phyloP scores from a whole-genome alignment of 108 stramenopile species.

The Nitzschia inconspicua region DNA sequence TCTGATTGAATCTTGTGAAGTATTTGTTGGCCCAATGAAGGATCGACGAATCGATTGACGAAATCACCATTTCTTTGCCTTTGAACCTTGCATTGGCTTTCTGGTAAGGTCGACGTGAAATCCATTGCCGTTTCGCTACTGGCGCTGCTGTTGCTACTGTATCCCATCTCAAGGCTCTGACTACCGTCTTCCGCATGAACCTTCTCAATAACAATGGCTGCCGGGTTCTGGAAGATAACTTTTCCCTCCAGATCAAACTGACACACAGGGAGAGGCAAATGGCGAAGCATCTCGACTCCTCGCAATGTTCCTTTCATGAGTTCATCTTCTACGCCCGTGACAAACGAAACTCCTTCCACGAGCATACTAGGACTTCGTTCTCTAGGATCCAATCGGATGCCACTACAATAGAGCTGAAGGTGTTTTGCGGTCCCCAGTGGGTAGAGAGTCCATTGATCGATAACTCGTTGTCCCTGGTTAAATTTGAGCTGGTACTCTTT shows the following conservation, averaged over 20 bases:
- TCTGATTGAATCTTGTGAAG: slow-evolving; percentile 8
- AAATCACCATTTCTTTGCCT: slow-evolving; percentile 1
- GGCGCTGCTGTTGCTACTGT: too few species aligned
- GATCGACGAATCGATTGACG: slow-evolving; percentile 23
- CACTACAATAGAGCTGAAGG: neutral
- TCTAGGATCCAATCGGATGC: slow-evolving; percentile 9
- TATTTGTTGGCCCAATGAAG: neutral
- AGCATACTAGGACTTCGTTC: slow-evolving; percentile 10
- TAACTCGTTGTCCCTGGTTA: neutral
- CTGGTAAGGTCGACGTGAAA: neutral
- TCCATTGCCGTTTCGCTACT: neutral
- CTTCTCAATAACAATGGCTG: neutral
- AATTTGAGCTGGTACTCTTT: neutral
- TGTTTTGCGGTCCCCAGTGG: slow-evolving; percentile 20
- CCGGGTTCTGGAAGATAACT: slow-evolving; percentile 29
- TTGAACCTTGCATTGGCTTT: neutral
- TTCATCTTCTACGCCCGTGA: too few species aligned
- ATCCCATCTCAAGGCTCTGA: neutral
- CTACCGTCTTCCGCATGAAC: too few species aligned
- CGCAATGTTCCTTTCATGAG: slow-evolving; percentile 14
- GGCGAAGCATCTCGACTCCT: slow-evolving; percentile 28
- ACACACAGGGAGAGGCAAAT: slow-evolving; percentile 30
- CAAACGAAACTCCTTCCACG: slow-evolving; percentile 6
- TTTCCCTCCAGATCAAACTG: slow-evolving; percentile 33
- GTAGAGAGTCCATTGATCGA: slow-evolving; percentile 23